These are phyloP conservation scores for Thelonectria olida DNA, from an alignment of 2,329 filamentous ascomycete species.

Conservation along the genomic window DNA sequence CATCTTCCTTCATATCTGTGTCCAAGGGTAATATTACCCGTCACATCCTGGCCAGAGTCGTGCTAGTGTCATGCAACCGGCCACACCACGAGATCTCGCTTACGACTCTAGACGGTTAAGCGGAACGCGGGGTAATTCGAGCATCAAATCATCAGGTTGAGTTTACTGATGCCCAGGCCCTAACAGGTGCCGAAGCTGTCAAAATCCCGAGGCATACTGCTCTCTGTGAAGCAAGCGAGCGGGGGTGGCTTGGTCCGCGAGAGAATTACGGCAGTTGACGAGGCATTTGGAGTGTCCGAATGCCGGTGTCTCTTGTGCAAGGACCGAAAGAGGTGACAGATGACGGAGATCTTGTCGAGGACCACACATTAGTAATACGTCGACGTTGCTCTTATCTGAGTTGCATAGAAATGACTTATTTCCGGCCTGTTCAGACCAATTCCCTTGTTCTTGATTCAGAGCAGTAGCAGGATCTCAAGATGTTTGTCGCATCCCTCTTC, in stretches of 20 bases:
- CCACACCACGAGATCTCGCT: constrained; percentile 6
- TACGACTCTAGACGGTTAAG: constrained; percentile 19
- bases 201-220: constrained; percentile 6
- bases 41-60: background rate
- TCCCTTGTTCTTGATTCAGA: too few relatives aligned
- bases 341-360: background rate
- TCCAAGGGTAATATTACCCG: constrained; percentile 27
- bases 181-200: background rate
- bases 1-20: constrained; percentile 14
- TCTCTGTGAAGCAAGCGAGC: background rate
- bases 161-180: background rate
- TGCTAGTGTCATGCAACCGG: constrained; percentile 14
- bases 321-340: too few relatives aligned
- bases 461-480: too few relatives aligned
- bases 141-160: background rate
- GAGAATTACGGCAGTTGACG: constrained; percentile 28
- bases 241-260: constrained; percentile 23
- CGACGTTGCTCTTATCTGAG: background rate
- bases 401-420: background rate
- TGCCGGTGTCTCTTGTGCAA: too few relatives aligned
- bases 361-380: background rate
- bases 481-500: constrained; percentile 22
- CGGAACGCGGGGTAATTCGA: constrained; percentile 27
- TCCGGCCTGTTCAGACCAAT: too few relatives aligned
- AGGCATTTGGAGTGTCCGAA: constrained; percentile 26